Percentiles rank a stretch among this genome's conserved stretches.
Conservation (phyloP, 23 red algal species). For the Chondrus crispus region DNA sequence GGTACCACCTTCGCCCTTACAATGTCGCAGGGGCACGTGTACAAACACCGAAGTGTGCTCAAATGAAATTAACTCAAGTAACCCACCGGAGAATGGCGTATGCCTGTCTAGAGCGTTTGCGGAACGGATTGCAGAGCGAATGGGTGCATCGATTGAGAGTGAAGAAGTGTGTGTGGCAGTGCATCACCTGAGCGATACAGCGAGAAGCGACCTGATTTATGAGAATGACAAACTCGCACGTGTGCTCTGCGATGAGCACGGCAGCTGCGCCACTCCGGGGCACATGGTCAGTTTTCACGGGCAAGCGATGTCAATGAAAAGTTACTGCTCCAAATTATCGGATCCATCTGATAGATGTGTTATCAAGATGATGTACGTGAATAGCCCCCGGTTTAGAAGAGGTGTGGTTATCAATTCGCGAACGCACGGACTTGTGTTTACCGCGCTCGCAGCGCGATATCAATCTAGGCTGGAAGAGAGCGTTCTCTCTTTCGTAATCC, state of each 20-base stretch:
- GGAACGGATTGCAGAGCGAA: no score
- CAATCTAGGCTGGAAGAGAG: not conserved
- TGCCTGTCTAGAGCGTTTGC: no score
- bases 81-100: no score
- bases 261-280: slow-evolving; percentile 23
- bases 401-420: not conserved
- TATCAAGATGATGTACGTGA: not conserved
- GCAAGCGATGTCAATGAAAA: slow-evolving; percentile 10
- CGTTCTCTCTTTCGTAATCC: not conserved
- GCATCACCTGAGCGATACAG: not conserved
- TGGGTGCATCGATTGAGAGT: no score
- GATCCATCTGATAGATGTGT: no score
- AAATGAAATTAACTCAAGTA: no score
- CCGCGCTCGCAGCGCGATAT: not conserved
- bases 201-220: not conserved
- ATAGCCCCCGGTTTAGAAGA: not conserved
- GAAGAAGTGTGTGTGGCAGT: slow-evolving; percentile 34
- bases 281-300: not conserved
- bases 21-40: no score
- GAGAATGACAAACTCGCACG: not conserved
- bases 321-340: not conserved
- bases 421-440: not conserved
- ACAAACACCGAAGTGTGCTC: no score
- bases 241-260: slow-evolving; percentile 6
- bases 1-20: no score